A percentile compares a stretch with the other conserved stretches of the same genome.
These are phyloP conservation scores for Cyberlindnera samutprakarnensis DNA, from an alignment of 805 yeast species.

Conservation along the genomic window DNA sequence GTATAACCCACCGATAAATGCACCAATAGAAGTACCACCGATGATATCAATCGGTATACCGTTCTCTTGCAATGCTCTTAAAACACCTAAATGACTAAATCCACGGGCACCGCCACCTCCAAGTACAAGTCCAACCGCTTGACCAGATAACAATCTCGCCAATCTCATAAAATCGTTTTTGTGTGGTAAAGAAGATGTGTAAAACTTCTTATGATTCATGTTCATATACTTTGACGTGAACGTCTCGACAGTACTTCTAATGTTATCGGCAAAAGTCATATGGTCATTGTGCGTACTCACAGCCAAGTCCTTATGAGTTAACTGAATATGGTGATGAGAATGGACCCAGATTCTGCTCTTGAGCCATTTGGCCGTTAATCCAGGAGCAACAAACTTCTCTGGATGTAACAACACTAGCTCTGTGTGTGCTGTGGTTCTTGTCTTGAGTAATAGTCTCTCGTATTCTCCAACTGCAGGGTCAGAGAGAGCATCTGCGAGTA, in stretches of 20 bases:
- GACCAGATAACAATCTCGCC: constrained; percentile 85
- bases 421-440: constrained; percentile 79
- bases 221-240: constrained; percentile 25
- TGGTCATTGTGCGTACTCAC: constrained; percentile 7
- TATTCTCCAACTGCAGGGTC: constrained; percentile 77
- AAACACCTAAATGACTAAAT: constrained; percentile 82
- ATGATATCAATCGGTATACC: constrained; percentile 91
- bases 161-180: constrained; percentile 85
- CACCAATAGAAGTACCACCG: constrained; percentile 96
- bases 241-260: constrained; percentile 30
- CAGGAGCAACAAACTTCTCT: constrained; percentile 76
- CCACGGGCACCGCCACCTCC: constrained; percentile 99
- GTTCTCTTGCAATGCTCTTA: constrained; percentile 82
- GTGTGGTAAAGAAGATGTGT: constrained; percentile 37
- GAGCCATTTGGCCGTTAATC: constrained; percentile 79
- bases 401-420: constrained; percentile 82
- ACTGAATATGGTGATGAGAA: constrained; percentile 86
- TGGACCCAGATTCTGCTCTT: constrained; percentile 85
- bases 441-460: constrained; percentile 66
- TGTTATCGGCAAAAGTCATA: constrained; percentile 16
- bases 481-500: constrained; percentile 77
- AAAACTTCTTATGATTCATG: constrained; percentile 9
- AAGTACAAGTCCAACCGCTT: constrained; percentile 87
- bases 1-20: constrained; percentile 91
- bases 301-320: constrained; percentile 29